A percentile compares a stretch with the other conserved stretches of the same genome.
Conservation (phyloP, 345 rosid genomes). For the Kernera saxatilis region DNA sequence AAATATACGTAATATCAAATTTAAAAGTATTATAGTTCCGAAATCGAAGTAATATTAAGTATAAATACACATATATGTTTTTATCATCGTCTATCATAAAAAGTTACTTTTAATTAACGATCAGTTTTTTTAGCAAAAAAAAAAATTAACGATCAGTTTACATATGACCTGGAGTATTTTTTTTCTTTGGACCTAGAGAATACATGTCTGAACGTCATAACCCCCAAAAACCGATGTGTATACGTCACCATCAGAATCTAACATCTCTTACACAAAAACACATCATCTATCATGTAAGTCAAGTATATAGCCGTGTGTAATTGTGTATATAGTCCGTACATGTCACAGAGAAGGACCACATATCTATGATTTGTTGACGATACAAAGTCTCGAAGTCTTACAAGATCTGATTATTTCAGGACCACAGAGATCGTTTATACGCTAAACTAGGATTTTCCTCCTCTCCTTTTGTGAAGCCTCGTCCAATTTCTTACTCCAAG, state of each 20-base stretch:
- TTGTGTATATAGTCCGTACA: conserved; percentile 21
- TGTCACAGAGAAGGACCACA: conserved; percentile 30
- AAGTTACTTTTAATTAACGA: too few species aligned
- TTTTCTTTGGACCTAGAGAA: not conserved
- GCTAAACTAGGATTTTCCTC: not conserved
- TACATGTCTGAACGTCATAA: not conserved
- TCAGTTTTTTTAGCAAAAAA: too few species aligned
- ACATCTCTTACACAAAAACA: conserved; percentile 2
- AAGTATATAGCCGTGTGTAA: not conserved
- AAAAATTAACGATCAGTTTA: not conserved
- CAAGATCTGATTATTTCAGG: conserved; percentile 16
- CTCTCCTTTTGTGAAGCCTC: conserved; percentile 1
- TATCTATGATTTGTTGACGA: not conserved
- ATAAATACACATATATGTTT: too few species aligned
- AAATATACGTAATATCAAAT: too few species aligned
- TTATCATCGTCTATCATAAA: too few species aligned
- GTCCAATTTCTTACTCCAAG: not conserved
- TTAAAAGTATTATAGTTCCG: not conserved
- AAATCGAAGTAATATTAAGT: not conserved
- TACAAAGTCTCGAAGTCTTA: conserved; percentile 2
- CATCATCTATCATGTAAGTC: not conserved
- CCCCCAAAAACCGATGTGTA: not conserved
- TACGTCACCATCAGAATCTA: conserved; percentile 6
- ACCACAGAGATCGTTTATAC: conserved; percentile 16
- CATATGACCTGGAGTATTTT: not conserved